Evolutionary conservation across 768 basidiomycete species (phyloP).

Genomic region (Russula vinacea): DNA sequence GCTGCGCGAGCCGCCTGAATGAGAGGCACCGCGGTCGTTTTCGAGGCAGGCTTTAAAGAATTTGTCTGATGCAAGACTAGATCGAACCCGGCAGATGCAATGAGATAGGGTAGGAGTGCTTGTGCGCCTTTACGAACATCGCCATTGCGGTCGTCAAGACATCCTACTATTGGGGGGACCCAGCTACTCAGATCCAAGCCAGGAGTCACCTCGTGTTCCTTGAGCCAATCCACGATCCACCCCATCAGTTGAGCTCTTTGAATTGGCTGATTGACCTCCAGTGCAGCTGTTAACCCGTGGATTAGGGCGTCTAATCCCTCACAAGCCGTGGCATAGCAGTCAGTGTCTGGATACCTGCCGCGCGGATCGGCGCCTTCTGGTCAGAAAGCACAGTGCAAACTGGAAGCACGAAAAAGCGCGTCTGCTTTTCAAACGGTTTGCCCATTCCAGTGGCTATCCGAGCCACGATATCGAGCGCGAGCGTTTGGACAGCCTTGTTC

Average conservation of each 20-base stretch:
- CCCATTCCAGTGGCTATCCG: conserved; percentile 94
- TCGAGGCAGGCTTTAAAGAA: conserved; percentile 88
- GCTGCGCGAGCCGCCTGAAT: conserved; percentile 76
- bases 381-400: conserved; percentile 86
- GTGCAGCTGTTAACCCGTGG: conserved; percentile 66
- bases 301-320: conserved; percentile 83
- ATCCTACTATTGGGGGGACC: conserved; percentile 61
- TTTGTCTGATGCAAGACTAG: conserved; percentile 83
- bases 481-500: conserved; percentile 88
- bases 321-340: conserved; percentile 75
- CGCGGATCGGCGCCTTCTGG: conserved; percentile 84
- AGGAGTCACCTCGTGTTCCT: conserved; percentile 53
- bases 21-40: conserved; percentile 75
- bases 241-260: conserved; percentile 75
- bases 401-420: conserved; percentile 69
- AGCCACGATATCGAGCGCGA: conserved; percentile 86
- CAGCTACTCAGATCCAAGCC: conserved; percentile 68
- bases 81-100: conserved; percentile 74
- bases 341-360: conserved; percentile 73
- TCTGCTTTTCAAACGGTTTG: conserved; percentile 89
- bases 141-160: conserved; percentile 84
- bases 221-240: conserved; percentile 81
- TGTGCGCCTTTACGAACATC: conserved; percentile 94
- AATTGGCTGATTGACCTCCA: conserved; percentile 85
- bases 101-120: conserved; percentile 70